phyloP scores from a whole-genome alignment of 164 flowering plant genomes.

The Chloranthus sessilifolius region DNA sequence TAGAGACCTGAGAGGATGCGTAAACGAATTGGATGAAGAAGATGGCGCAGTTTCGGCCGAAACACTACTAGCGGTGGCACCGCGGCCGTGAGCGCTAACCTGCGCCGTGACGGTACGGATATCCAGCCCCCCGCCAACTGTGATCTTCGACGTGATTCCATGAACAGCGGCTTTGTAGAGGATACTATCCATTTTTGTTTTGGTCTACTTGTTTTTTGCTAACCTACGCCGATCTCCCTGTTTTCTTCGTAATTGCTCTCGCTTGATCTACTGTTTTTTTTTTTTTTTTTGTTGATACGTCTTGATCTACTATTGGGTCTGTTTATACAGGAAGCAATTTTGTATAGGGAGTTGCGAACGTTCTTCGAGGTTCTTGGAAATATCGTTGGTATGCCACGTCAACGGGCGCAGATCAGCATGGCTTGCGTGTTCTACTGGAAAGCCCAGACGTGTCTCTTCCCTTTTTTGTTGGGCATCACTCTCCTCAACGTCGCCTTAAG shows the following conservation, averaged over 20 bases:
- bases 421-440: background rate
- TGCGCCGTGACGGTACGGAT: slow-evolving; percentile 25
- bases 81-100: slow-evolving; percentile 34
- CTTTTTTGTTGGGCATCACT: no score
- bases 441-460: slow-evolving; percentile 1
- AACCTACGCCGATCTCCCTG: no score
- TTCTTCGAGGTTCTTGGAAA: background rate
- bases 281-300: no score
- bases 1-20: slow-evolving; percentile 46
- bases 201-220: no score
- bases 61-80: slow-evolving; percentile 11
- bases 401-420: no score
- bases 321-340: no score
- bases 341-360: no score
- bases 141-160: slow-evolving; percentile 30
- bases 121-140: slow-evolving; percentile 23
- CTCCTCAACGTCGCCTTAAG: no score
- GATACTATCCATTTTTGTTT: slow-evolving; percentile 65
- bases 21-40: slow-evolving; percentile 34
- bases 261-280: no score
- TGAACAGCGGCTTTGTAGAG: slow-evolving; percentile 47
- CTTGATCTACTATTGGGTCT: no score
- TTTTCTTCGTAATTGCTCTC: no score
- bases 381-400: background rate
- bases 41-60: slow-evolving; percentile 23